Base-by-base conservation (phyloP, 148 eudicot species). In the Beta vulgaris region DNA sequence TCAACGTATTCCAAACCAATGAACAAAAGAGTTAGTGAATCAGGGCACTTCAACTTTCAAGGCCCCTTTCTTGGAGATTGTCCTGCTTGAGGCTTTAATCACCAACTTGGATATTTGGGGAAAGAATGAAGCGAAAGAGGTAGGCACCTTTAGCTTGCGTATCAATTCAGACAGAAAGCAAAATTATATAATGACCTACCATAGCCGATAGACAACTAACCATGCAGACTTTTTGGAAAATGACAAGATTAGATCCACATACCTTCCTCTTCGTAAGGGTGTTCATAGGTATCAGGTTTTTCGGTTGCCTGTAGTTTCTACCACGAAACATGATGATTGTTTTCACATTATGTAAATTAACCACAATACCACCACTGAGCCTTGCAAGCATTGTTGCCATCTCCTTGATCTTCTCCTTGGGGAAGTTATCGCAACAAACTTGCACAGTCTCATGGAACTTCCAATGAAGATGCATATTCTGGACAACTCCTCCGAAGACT, bases 391-490 rank as follows among this genome's bases (percentile, higher is more conserved):
- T 88, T 60, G 86, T 84, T 34, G 99, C 97, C 99, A 96, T 96
- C 81, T 96, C 99, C 82, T 96, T 95, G 55, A 95, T 95, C 79
- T 79, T 95, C 80, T 95, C 99, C 84, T 95, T 95, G 29, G 99
- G 97, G 43, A 92, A 96, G 83, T 96, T 96, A 79, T 96, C 98
- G 79, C 99, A 96, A 61, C 98, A 92, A 72, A 96, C 99, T 91
- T 96, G 99, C 65, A 96, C 99, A 40, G 99, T 96, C 83, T 96
- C 99, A 39, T 96, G 98, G 80, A 96, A 96, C 85, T 96, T 96
- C 99, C 99, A 96, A 66, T 96, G 99, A 71, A 96, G 86, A 79
- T 96, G 99, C 99, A 96, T 92, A 76, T 96, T 96, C 77, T 96
- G 98, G 68, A 96, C 99, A 72, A 96, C 98, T 71, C 99, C 99